phyloP scores from a whole-genome alignment of 2,329 filamentous ascomycete genomes.

The Metarhizium sp. region DNA sequence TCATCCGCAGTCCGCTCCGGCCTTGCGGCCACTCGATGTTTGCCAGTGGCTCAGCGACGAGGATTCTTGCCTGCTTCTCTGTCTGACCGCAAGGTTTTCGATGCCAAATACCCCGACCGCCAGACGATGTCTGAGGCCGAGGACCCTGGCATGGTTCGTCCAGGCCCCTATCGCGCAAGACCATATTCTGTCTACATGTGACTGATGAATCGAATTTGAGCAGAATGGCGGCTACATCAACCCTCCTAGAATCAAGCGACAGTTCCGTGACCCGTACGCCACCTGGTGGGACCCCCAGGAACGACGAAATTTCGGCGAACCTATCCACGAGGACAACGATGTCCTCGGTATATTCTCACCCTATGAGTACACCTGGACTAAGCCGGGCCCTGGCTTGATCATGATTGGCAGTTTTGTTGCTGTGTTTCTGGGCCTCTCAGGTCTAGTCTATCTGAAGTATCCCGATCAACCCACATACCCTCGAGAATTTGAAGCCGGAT shows the following conservation, averaged over 20 bases:
- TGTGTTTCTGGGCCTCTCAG: constrained; percentile 54
- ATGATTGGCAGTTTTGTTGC: constrained; percentile 61
- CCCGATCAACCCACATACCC: constrained; percentile 63
- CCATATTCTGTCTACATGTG: neutral
- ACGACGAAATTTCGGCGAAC: constrained; percentile 91
- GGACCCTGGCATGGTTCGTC: constrained; percentile 57
- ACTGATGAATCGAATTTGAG: constrained; percentile 16
- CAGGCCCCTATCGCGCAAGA: neutral
- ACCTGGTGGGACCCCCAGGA: constrained; percentile 98
- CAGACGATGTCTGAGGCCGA: constrained; percentile 45
- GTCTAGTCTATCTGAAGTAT: constrained; percentile 58
- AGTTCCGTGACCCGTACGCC: constrained; percentile 84
- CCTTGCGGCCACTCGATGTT: constrained; percentile 35
- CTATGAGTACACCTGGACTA: constrained; percentile 78
- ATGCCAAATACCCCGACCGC: constrained; percentile 43
- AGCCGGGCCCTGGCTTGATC: constrained; percentile 57
- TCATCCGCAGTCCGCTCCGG: constrained; percentile 33
- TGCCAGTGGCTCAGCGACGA: constrained; percentile 47
- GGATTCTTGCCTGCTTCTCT: constrained; percentile 43
- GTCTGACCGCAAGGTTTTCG: constrained; percentile 34
- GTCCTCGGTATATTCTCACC: constrained; percentile 82
- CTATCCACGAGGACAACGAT: constrained; percentile 94
- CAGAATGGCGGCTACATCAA: constrained; percentile 82
- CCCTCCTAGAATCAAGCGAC: constrained; percentile 71
- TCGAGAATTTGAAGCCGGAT: constrained; percentile 60